Evolutionary conservation across 2,329 filamentous ascomycete species (phyloP).

Genomic region (Hypoxylon sp.): DNA sequence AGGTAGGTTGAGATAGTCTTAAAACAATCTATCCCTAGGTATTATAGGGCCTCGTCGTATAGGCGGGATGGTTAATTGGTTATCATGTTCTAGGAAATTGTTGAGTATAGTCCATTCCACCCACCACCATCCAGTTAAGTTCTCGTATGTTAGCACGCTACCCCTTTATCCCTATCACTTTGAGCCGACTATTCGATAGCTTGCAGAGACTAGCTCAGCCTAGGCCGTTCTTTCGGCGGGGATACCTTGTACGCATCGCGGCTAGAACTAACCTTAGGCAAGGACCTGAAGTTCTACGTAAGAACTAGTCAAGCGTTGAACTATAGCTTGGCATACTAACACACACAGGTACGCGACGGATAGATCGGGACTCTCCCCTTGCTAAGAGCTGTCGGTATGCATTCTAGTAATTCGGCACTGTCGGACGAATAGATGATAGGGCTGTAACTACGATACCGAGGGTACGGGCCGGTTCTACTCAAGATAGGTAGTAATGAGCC

Average conservation of each 20-base stretch:
- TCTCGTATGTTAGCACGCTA: not conserved
- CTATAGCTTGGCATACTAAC: not conserved
- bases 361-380: constrained; percentile 3
- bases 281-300: not conserved
- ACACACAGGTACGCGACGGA: not conserved
- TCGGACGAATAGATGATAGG: constrained; percentile 1
- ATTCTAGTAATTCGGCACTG: constrained; percentile 6
- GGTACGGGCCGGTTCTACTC: constrained; percentile 4
- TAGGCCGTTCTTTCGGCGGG: not conserved
- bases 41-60: not conserved
- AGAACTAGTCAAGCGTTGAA: constrained; percentile 2
- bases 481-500: not conserved
- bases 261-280: not conserved
- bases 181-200: not conserved
- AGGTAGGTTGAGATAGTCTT: not conserved
- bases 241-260: not conserved
- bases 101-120: not conserved
- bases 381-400: not conserved
- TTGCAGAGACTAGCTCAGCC: not conserved
- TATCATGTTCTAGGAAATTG: not conserved
- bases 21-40: not conserved
- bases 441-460: not conserved
- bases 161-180: constrained; percentile 1
- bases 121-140: not conserved
- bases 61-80: not conserved